phyloP scores from a whole-genome alignment of 805 yeast genomes.

The Ogataea dorogensis region DNA sequence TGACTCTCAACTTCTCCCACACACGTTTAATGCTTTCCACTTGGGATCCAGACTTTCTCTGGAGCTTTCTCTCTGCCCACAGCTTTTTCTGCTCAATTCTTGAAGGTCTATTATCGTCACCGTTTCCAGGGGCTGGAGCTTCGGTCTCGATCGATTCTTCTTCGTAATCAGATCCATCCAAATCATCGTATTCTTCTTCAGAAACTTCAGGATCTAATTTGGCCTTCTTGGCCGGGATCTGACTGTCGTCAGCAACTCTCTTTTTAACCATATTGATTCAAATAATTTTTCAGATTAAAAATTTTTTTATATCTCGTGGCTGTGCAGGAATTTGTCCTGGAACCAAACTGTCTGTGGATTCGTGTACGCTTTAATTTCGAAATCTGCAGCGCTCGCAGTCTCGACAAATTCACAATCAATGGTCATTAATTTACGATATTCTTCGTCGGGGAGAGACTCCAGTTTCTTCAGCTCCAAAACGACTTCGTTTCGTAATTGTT shows the following conservation, averaged over 20 bases:
- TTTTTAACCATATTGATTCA: conserved; percentile 9
- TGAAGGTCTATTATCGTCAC: conserved; percentile 50
- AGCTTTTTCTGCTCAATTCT: conserved; percentile 82
- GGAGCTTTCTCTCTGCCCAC: conserved; percentile 78
- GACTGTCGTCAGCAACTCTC: conserved; percentile 9
- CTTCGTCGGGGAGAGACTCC: conserved; percentile 3
- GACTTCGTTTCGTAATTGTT: conserved; percentile 16
- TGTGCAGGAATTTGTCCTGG: conserved; percentile 17
- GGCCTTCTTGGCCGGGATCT: conserved; percentile 18
- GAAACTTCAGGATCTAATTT: conserved; percentile 25
- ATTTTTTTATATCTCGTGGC: conserved; percentile 9
- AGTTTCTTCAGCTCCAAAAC: conserved; percentile 9
- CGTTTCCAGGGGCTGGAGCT: conserved; percentile 32
- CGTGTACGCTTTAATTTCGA: conserved; percentile 12
- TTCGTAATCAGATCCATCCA: conserved; percentile 36
- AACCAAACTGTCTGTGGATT: conserved; percentile 33
- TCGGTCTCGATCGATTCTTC: conserved; percentile 29
- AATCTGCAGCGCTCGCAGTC: conserved; percentile 23
- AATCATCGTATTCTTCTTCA: conserved; percentile 26
- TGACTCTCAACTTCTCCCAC: conserved; percentile 91
- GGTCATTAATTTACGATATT: conserved; percentile 15
- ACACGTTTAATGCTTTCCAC: conserved; percentile 80
- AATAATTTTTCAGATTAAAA: conserved; percentile 10
- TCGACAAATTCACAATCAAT: conserved; percentile 19
- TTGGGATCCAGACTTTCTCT: conserved; percentile 82